Base-by-base conservation (phyloP, 2,329 filamentous ascomycete genomes). In the Xenosphaeropsis pyriputrescens region DNA sequence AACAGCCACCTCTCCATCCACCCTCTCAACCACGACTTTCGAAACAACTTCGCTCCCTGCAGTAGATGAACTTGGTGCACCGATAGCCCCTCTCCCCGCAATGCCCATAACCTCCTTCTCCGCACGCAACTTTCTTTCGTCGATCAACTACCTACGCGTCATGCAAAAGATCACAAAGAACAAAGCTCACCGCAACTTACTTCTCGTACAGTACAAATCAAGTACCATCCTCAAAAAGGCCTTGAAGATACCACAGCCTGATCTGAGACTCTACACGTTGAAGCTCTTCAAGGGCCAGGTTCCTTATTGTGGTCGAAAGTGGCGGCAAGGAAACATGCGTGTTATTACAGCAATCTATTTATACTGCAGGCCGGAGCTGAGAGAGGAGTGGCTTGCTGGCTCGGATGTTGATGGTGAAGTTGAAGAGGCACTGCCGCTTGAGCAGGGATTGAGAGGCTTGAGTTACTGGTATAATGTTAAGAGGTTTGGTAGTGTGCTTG, bases 201-300 rank as follows among this genome's bases (percentile, higher is more conserved):
- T 96, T 36, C 75, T 98, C 37, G 88, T 98, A 29, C 84, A 89
- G 52, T 96, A 95, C 68, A 96, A 96, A 61, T 91, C 82, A 35
- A 86, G 80, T 40, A 85, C 85, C 41, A 93, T 95, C 49, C 72
- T 98, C 18, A 82, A 86, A 50, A 95, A 94, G 58, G 79, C 83
- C 5, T 74, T 98, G 13, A 89, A 91, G 48, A 81, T 95, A 16
- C 89, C 89, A 0, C 85, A 98, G 52, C 79, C 79, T 2, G 73
- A 85, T 51, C 68, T 98, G 31, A 78, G 91, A 5, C 76, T 94
- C 32, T 96, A 96, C 63, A 94, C 91, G 0, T 73, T 98, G 48
- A 98, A 98, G 61, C 71, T 98, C 0, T 96, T 96, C 76, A 98
- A 98, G 60, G 91, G 86, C 43, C 91, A 98, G 59, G 91, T 98